Base-by-base conservation (phyloP, 345 rosid species). In the Arabis alpina region DNA sequence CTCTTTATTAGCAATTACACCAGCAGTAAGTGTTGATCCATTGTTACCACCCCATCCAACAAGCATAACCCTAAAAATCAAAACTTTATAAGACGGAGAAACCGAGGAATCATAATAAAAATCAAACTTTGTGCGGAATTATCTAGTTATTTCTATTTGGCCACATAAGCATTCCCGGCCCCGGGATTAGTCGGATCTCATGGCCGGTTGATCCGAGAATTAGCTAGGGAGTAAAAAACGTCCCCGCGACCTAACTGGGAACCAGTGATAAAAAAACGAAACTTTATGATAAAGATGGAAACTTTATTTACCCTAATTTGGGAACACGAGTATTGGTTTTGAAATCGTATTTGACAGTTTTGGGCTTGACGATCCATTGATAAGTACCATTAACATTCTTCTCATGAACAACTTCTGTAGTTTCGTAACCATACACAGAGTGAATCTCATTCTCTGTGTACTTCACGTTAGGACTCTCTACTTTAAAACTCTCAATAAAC, bases 21-120 rank as follows among this genome's bases (percentile, higher is more conserved):
- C 98, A 42, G 88, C 99, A 2, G 97, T 95, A 24, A 95, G 82
- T 4, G 99, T 90, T 7, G 89, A 85, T 15, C 98, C 99, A 43
- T 95, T 95, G 88, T 95, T 92, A 48, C 98, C 98, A 11, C 98
- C 99, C 99, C 98, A 95, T 5, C 99, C 99, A 40, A 90, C 99
- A 65, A 95, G 97, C 98, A 95, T 83, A 66, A 95, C 96, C 85
- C 99, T 92, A 47, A 51, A 15, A 50, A 30, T 4, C 13, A 8
- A 41, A 71, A 25, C 5, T 32, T 23, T 43, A 11, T 30, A 44
- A 71, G 30, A 6, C n/a, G 2, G 9, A 10, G 50, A 32, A 73
- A 10, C 1, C 0, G 4, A 4, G 42, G 15, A 59, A 41, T 45
- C 5, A 28, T 28, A 28, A 28, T 28, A 28, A 28, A 28, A 28